Evolutionary conservation across 2,329 filamentous ascomycete species (phyloP).

Genomic region (Clathrospora elynae): DNA sequence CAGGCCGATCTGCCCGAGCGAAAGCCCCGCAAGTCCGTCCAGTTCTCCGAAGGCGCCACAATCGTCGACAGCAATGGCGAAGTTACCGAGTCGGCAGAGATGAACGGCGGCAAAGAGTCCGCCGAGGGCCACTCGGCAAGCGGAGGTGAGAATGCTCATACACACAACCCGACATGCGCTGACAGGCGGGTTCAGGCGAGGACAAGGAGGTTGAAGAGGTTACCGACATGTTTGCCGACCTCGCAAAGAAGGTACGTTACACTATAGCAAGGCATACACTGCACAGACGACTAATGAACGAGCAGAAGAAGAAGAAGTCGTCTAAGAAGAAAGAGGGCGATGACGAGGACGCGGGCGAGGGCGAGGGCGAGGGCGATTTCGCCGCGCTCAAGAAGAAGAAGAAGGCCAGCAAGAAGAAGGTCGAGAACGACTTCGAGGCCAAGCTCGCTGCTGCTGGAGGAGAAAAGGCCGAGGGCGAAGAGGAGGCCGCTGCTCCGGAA

Average conservation of each 20-base stretch:
- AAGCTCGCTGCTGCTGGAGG: slow-evolving; percentile 65
- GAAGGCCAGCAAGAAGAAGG: slow-evolving; percentile 68
- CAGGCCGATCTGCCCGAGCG: slow-evolving; percentile 59
- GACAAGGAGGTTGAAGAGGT: slow-evolving; percentile 68
- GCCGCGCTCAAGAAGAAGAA: slow-evolving; percentile 83
- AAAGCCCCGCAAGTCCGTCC: slow-evolving; percentile 89
- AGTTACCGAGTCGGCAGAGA: slow-evolving; percentile 73
- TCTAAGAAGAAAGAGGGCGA: slow-evolving; percentile 63
- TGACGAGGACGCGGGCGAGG: slow-evolving; percentile 56
- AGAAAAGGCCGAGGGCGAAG: slow-evolving; percentile 60
- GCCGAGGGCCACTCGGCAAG: slow-evolving; percentile 70
- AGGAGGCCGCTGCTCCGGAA: slow-evolving; percentile 54
- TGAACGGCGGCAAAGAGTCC: slow-evolving; percentile 76
- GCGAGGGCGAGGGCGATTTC: slow-evolving; percentile 62
- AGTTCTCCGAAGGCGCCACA: slow-evolving; percentile 85
- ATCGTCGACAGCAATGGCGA: slow-evolving; percentile 90
- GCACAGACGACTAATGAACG: slow-evolving; percentile 9
- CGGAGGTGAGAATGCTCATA: slow-evolving; percentile 29
- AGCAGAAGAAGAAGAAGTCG: slow-evolving; percentile 65
- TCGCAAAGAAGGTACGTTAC: slow-evolving; percentile 66
- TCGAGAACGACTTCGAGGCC: slow-evolving; percentile 69
- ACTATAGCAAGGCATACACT: background rate
- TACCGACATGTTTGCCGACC: slow-evolving; percentile 65
- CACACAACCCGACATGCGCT: slow-evolving; percentile 19
- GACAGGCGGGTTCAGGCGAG: slow-evolving; percentile 38